phyloP scores from a whole-genome alignment of 2,329 filamentous ascomycete species.

The Phialophora verrucosa region DNA sequence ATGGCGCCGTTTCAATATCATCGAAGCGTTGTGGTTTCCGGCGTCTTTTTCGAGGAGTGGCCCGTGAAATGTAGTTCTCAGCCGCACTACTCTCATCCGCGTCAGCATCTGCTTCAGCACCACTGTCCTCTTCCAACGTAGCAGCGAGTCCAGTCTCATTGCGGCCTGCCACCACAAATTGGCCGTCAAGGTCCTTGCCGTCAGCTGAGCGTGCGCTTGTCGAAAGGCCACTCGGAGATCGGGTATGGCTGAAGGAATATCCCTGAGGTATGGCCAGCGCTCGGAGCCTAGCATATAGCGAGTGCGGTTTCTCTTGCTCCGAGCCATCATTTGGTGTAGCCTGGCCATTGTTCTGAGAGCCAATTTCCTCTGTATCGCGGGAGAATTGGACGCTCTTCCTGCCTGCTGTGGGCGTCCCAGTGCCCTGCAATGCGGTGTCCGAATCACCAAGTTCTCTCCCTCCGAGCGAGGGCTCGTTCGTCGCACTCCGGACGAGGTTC shows the following conservation, averaged over 20 bases:
- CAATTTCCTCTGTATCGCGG: slow-evolving; percentile 57
- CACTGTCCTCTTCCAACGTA: slow-evolving; percentile 64
- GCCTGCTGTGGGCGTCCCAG: slow-evolving; percentile 25
- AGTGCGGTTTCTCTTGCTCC: slow-evolving; percentile 67
- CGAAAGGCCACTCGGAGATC: slow-evolving; percentile 56
- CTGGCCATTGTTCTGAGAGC: slow-evolving; percentile 58
- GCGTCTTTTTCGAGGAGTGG: slow-evolving; percentile 65
- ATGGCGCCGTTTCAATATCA: slow-evolving; percentile 68
- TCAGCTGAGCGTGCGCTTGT: slow-evolving; percentile 48
- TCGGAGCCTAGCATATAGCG: slow-evolving; percentile 79
- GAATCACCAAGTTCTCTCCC: slow-evolving; percentile 25
- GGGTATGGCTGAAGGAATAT: slow-evolving; percentile 52
- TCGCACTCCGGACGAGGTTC: slow-evolving; percentile 14
- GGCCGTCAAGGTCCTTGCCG: slow-evolving; percentile 47
- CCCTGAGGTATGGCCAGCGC: slow-evolving; percentile 67
- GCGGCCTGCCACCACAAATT: slow-evolving; percentile 52
- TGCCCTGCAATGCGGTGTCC: slow-evolving; percentile 23
- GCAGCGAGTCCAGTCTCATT: slow-evolving; percentile 59
- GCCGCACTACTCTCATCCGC: slow-evolving; percentile 81
- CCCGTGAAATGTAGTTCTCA: slow-evolving; percentile 63
- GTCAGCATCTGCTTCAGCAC: slow-evolving; percentile 66
- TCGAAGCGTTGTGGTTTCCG: slow-evolving; percentile 64
- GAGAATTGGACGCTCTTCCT: slow-evolving; percentile 75
- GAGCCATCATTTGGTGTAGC: slow-evolving; percentile 64
- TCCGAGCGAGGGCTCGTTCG: slow-evolving; percentile 21